Percentiles rank a stretch among this genome's conserved stretches.
Conservation (phyloP, 2,329 filamentous ascomycete genomes). For the Colletotrichum siamense region DNA sequence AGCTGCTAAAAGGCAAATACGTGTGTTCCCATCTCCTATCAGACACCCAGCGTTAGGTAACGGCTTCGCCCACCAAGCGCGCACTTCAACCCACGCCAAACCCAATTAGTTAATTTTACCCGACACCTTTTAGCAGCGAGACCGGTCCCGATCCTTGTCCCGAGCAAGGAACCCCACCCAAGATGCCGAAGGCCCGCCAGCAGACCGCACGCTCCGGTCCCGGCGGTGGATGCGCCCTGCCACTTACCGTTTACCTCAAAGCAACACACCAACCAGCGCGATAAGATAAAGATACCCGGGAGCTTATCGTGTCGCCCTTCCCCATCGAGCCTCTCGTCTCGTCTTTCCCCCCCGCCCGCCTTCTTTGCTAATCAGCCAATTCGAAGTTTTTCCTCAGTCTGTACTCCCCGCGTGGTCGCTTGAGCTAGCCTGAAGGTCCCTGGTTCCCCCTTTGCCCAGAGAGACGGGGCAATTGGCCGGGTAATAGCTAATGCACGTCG, state of each 20-base stretch:
- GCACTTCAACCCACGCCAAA: background rate
- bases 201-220: slow-evolving; percentile 3
- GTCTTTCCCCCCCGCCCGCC: background rate
- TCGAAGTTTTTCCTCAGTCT: background rate
- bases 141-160: background rate
- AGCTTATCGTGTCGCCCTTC: slow-evolving; percentile 20
- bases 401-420: background rate
- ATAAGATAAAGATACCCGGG: slow-evolving; percentile 17
- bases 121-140: background rate
- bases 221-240: background rate
- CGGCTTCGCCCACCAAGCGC: background rate
- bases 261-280: background rate
- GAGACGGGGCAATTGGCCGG: background rate
- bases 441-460: background rate
- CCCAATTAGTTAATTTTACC: background rate
- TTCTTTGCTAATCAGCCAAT: background rate
- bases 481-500: background rate
- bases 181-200: background rate
- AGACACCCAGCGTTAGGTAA: background rate
- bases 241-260: background rate
- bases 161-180: background rate
- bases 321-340: slow-evolving; percentile 13
- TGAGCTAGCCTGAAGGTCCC: background rate
- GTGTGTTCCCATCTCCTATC: background rate
- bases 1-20: background rate